Conservation (phyloP, 345 rosid species). For the Trapa bicornis region DNA sequence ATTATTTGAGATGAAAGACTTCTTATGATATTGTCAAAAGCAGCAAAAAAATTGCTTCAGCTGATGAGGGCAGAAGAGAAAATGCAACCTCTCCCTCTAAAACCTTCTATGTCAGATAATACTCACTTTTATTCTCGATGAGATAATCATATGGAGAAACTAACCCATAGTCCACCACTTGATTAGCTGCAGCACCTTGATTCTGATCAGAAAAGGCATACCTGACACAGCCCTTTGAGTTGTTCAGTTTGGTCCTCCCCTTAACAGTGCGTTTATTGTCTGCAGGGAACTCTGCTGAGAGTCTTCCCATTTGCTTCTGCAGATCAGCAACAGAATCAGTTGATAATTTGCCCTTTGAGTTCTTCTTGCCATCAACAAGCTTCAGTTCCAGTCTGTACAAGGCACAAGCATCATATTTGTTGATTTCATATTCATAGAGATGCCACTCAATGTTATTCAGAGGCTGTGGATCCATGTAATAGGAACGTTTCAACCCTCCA, state of each 20-base stretch:
- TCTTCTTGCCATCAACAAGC: constrained; percentile 88
- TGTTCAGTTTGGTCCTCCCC: constrained; percentile 43
- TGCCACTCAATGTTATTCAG: constrained; percentile 87
- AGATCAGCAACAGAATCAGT: constrained; percentile 77
- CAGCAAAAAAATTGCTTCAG: constrained; percentile 11
- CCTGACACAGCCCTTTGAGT: constrained; percentile 29
- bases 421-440: constrained; percentile 95
- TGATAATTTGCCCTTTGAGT: constrained; percentile 50
- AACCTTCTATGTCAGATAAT: constrained; percentile 30
- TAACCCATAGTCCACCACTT: constrained; percentile 40
- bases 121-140: constrained; percentile 48
- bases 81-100: constrained; percentile 7
- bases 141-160: constrained; percentile 57
- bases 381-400: constrained; percentile 88
- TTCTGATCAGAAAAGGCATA: constrained; percentile 30
- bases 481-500: constrained; percentile 89
- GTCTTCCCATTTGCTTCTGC: constrained; percentile 95
- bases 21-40: constrained; percentile 3
- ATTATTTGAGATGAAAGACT: constrained; percentile 1
- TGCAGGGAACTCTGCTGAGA: constrained; percentile 70
- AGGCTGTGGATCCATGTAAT: constrained; percentile 99
- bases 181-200: constrained; percentile 31
- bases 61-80: constrained; percentile 8
- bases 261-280: constrained; percentile 64
- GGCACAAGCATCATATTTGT: constrained; percentile 84